Evolutionary conservation across 495 filamentous ascomycete species (phyloP).

Genomic region (Penicillium cosmopolitanum): DNA sequence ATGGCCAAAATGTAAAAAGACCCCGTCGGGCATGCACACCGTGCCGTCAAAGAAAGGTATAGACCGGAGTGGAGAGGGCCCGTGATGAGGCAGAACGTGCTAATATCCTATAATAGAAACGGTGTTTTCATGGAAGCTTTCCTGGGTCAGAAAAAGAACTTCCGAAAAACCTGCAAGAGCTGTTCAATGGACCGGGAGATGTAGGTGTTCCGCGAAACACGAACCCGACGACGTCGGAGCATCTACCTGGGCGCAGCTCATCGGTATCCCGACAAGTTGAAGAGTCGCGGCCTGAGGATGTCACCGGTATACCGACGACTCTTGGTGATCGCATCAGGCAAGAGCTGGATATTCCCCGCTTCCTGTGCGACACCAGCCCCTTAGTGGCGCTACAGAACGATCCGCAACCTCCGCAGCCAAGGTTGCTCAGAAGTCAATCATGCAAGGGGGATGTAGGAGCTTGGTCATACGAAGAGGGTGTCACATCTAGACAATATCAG

Average conservation of each 20-base stretch:
- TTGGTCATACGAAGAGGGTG: conserved; percentile 20
- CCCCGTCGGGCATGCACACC: conserved; percentile 9
- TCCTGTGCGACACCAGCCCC: background rate
- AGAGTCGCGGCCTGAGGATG: background rate
- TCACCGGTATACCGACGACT: background rate
- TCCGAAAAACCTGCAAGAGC: background rate
- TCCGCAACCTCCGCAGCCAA: background rate
- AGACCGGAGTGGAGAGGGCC: background rate
- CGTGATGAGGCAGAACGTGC: background rate
- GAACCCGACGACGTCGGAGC: background rate
- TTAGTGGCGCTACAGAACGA: background rate
- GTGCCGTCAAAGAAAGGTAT: conserved; percentile 30
- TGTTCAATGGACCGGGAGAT: background rate
- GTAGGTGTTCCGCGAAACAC: background rate
- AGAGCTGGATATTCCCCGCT: conserved; percentile 4
- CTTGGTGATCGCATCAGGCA: conserved; percentile 1
- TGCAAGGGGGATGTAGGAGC: conserved; percentile 26
- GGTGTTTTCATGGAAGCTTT: conserved; percentile 20
- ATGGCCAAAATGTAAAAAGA: conserved; percentile 24
- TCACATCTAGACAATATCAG: conserved; percentile 6
- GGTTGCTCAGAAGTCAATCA: conserved; percentile 8
- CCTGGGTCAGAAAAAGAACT: background rate
- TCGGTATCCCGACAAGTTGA: conserved; percentile 3
- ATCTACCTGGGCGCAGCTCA: background rate
- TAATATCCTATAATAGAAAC: conserved; percentile 20